These are phyloP conservation scores for Aspergillus diversus DNA, from an alignment of 495 filamentous ascomycete genomes.

Conservation along the genomic window DNA sequence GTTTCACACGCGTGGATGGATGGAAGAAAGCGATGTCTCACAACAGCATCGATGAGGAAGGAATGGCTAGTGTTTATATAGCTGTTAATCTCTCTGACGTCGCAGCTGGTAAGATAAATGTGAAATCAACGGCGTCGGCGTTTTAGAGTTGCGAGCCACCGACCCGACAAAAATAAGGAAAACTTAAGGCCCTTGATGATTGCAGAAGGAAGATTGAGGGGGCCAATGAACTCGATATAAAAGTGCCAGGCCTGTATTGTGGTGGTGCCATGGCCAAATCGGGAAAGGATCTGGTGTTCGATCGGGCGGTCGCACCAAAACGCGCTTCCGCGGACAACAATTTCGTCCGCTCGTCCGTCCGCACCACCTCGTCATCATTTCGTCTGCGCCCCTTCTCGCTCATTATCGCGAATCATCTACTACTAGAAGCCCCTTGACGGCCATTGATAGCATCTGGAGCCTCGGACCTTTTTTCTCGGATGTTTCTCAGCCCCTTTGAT, in stretches of 20 bases:
- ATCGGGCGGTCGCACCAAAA: background rate
- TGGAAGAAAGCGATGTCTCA: background rate
- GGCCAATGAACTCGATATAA: background rate
- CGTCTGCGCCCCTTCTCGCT: background rate
- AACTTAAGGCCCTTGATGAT: too few species aligned
- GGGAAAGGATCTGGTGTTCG: background rate
- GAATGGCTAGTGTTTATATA: background rate
- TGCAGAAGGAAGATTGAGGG: background rate
- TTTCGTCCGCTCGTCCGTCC: constrained; percentile 18
- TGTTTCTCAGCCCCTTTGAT: constrained; percentile 5
- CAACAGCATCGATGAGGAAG: background rate
- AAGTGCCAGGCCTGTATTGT: background rate
- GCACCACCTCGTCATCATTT: background rate
- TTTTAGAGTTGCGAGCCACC: background rate
- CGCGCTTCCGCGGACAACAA: constrained; percentile 18
- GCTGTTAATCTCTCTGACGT: background rate
- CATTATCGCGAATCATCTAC: background rate
- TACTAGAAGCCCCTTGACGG: too few species aligned
- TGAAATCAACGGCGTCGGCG: background rate
- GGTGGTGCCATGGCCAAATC: background rate
- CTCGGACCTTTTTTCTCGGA: constrained; percentile 12
- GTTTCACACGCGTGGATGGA: background rate
- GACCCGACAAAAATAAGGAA: background rate
- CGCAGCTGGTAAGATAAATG: background rate
- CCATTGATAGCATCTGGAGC: background rate